Percentiles rank a stretch among this genome's conserved stretches.
phyloP scores from a whole-genome alignment of 2,329 filamentous ascomycete genomes.

The Aureobasidium leucospermi region DNA sequence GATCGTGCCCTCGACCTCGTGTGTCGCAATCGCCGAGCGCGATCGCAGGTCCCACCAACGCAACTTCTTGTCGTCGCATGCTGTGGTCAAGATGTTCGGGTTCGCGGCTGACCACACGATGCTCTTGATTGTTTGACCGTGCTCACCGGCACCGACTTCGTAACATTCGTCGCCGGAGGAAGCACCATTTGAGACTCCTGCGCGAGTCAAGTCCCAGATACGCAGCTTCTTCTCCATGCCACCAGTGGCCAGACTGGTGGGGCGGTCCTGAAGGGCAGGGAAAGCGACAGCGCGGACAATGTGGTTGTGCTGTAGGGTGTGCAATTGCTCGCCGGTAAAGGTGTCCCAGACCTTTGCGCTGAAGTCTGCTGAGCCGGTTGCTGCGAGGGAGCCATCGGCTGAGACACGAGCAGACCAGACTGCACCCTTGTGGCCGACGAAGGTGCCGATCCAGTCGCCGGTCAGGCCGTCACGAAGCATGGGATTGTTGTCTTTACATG shows the following conservation, averaged over 20 bases:
- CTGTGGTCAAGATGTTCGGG: slow-evolving; percentile 82
- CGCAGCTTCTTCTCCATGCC: slow-evolving; percentile 95
- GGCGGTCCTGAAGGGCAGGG: slow-evolving; percentile 53
- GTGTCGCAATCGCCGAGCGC: slow-evolving; percentile 66
- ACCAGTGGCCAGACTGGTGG: slow-evolving; percentile 77
- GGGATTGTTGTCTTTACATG: slow-evolving; percentile 79
- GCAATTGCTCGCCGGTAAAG: slow-evolving; percentile 80
- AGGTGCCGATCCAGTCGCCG: slow-evolving; percentile 96
- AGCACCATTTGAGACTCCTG: slow-evolving; percentile 35
- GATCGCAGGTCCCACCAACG: slow-evolving; percentile 89
- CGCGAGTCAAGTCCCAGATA: slow-evolving; percentile 75
- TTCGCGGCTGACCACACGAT: slow-evolving; percentile 83
- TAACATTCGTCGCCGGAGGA: slow-evolving; percentile 39
- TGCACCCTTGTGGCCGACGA: slow-evolving; percentile 95
- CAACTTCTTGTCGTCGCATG: slow-evolving; percentile 81
- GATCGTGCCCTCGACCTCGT: slow-evolving; percentile 74
- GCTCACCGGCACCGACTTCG: slow-evolving; percentile 79
- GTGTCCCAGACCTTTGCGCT: slow-evolving; percentile 92
- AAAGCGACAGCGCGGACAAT: slow-evolving; percentile 94
- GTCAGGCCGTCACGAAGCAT: slow-evolving; percentile 96
- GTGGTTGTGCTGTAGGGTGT: slow-evolving; percentile 83
- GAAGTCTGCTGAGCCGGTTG: slow-evolving; percentile 93
- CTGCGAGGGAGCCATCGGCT: slow-evolving; percentile 77
- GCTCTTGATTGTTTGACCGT: slow-evolving; percentile 86
- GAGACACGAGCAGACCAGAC: slow-evolving; percentile 94